Base-by-base conservation (phyloP, 2,329 filamentous ascomycete genomes). In the Alternaria sp. region DNA sequence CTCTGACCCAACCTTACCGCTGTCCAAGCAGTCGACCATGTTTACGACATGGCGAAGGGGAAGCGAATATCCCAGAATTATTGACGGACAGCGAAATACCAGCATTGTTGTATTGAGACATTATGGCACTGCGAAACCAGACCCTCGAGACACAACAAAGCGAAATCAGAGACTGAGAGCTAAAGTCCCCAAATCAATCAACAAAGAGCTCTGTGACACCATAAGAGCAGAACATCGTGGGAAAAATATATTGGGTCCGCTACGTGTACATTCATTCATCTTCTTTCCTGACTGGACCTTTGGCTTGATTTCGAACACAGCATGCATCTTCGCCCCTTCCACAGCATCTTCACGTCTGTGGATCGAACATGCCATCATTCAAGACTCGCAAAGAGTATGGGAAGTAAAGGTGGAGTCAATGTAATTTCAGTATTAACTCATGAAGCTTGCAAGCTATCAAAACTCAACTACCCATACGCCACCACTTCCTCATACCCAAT, bases 241-340 rank as follows among this genome's bases (percentile, higher is more conserved):
- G 11, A 28, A 0, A 28, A 42, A n/a, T 10, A 17, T 17, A 24
- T 8, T 17, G 6, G 11, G 10, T n/a, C 10, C 17, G 14, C 10
- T 10, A 36, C 1, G 23, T 28, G 14, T 21, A 2, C 14, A 3
- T 13, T 3, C 5, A 13, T 33, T 3, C 5, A 13, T 33, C 13
- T 24, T 13, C 4, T 5, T 48, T 24, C 9, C 44, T 23, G 21
- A 26, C 8, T 4, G 13, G 5, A 5, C 36, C 11, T 36, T 14
- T 7, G 7, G 8, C 48, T 23, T 50, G 11, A 7, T 4, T 6
- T 4, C 5, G 21, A 6, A 24, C 2, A 24, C 33, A 4, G 4
- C 3, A 50, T 51, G 36, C 49, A 1, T 13, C 2, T 51, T 41
- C 37, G 26, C 26, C n/a, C 36, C 13, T 51, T 51, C 36, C 17